Evolutionary conservation across 2,329 filamentous ascomycete genomes (phyloP), one percentile per base, ranked within the genome.

Genomic region (Xylaria sp.): DNA sequence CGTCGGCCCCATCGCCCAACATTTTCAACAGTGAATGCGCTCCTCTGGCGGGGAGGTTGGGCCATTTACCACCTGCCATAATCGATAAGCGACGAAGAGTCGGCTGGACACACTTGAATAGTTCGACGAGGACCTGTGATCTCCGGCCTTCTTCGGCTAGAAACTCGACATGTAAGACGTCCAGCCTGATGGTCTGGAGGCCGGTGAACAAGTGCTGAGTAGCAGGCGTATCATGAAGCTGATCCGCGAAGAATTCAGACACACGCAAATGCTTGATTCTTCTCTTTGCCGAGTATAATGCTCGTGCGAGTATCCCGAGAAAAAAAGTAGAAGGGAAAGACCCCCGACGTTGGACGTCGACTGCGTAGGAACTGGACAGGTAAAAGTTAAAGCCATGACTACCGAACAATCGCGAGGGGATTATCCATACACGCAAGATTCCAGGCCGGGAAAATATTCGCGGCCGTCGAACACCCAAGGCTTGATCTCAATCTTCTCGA

Each of bases 1-100:
- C 62, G 21, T 67, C 61, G 2, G 32, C 3, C n/a, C 50, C 68
- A 24, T 64, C 59, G n/a, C 58, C 45, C 11, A 68, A 36, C 19
- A 71, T 64, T n/a, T 66, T 70, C 39, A 71, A 48, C 3, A 71
- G 57, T 55, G 69, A 70, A 50, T 70, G 68, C 17, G 5, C 57
- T 12, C 67, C 61, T 8, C 47, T 39, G 12, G 60, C 56, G 17
- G 60, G 56, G 30, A 67, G 48, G 3, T 60, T 9, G 0, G 63
- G 63, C 66, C 66, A 71, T 34, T 64, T 69, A 17, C 63, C 63
- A 2, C 66, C 63, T 11, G n/a, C 63, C 12, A 61, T 5, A 19
- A 71, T 64, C 8, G 54, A 61, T 8, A 71, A 24, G n/a, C 27
- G 39, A 34, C 30, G 51, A n/a, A 71, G 67, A 24, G 64, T 69